These are phyloP conservation scores for Cladobotryum protrusum DNA, from an alignment of 2,329 filamentous ascomycete genomes.

Conservation along the genomic window DNA sequence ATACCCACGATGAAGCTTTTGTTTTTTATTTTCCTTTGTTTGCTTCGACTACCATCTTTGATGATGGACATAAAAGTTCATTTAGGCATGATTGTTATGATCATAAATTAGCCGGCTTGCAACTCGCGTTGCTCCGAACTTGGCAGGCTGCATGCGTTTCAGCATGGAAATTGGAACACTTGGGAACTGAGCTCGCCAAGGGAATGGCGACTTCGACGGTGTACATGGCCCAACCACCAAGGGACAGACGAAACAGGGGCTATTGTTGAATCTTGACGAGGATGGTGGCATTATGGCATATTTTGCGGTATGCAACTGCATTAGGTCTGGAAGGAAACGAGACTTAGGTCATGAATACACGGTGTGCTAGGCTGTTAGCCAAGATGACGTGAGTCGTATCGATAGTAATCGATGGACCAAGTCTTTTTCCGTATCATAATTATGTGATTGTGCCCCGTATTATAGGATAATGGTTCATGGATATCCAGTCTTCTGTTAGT, in stretches of 20 bases:
- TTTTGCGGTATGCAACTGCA: slow-evolving; percentile 18
- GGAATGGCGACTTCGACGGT: slow-evolving; percentile 18
- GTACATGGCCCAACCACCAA: slow-evolving; percentile 4
- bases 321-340: slow-evolving; percentile 2
- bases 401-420: slow-evolving; percentile 12
- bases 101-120: slow-evolving; percentile 24
- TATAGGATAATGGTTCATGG: too few relatives aligned
- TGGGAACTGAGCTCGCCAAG: slow-evolving; percentile 26
- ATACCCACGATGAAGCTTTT: slow-evolving; percentile 35
- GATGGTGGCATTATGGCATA: slow-evolving; percentile 7
- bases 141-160: slow-evolving; percentile 17
- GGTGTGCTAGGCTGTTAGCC: slow-evolving; percentile 30
- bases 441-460: slow-evolving; percentile 5
- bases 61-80: slow-evolving; percentile 21
- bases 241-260: slow-evolving; percentile 16
- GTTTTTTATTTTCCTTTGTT: slow-evolving; percentile 20
- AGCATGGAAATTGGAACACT: slow-evolving; percentile 23
- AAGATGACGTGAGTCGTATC: slow-evolving; percentile 27
- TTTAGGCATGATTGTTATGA: slow-evolving; percentile 26
- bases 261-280: slow-evolving; percentile 22
- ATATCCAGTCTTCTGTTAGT: too few relatives aligned
- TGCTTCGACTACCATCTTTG: slow-evolving; percentile 17
- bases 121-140: slow-evolving; percentile 24
- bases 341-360: slow-evolving; percentile 18
- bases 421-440: slow-evolving; percentile 17